phyloP scores from a whole-genome alignment of 2,329 filamentous ascomycete genomes.

The Aspergillus felis region DNA sequence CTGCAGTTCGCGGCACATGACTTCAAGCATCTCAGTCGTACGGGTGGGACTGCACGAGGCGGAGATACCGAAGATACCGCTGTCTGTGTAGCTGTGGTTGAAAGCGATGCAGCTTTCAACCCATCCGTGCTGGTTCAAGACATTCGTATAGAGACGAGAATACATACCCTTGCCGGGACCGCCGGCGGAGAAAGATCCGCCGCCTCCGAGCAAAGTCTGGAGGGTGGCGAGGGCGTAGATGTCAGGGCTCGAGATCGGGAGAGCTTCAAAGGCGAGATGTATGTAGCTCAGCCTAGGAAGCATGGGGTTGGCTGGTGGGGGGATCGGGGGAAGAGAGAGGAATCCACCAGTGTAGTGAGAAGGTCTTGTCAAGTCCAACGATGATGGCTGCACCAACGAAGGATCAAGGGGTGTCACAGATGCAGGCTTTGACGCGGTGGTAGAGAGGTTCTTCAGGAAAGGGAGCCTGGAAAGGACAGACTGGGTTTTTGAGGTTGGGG shows the following conservation, averaged over 20 bases:
- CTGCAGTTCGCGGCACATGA: constrained; percentile 88
- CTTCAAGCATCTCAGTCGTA: constrained; percentile 81
- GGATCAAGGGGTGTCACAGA: constrained; percentile 54
- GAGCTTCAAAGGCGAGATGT: constrained; percentile 90
- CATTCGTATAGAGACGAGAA: constrained; percentile 93
- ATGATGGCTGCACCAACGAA: constrained; percentile 39
- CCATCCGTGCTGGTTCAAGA: constrained; percentile 96
- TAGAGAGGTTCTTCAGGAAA: constrained; percentile 85
- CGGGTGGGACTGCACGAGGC: constrained; percentile 77
- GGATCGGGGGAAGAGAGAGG: constrained; percentile 75
- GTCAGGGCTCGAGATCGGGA: constrained; percentile 83
- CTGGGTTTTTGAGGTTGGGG: constrained; percentile 42
- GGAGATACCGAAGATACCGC: constrained; percentile 89
- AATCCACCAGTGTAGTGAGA: constrained; percentile 93
- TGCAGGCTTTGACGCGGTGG: constrained; percentile 60
- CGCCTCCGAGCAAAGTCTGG: constrained; percentile 91
- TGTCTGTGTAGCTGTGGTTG: constrained; percentile 96
- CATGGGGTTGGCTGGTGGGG: constrained; percentile 71
- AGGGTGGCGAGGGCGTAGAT: constrained; percentile 95
- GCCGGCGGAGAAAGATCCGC: constrained; percentile 93
- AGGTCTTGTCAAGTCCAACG: constrained; percentile 58
- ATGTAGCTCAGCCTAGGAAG: constrained; percentile 84
- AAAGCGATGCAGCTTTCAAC: constrained; percentile 94
- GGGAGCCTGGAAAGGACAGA: constrained; percentile 79
- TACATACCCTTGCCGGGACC: constrained; percentile 99